Evolutionary conservation across 2,329 filamentous ascomycete species (phyloP), one percentile per base, ranked within the genome.

Genomic region (Pyricularia sp.): DNA sequence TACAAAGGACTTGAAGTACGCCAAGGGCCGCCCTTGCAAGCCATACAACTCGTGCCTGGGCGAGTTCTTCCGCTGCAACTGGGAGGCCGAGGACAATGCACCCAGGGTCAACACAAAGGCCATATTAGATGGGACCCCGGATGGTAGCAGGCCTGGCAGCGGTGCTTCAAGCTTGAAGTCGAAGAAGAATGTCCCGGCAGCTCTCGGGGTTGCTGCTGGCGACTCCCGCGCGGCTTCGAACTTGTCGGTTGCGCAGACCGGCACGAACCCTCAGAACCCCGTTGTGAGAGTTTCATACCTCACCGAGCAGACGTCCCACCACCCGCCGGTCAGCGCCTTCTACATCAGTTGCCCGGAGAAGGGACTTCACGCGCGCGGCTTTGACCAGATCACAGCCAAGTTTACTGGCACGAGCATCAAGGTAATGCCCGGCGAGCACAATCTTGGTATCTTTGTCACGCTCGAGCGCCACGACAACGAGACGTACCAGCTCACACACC

Each of bases 21-120:
- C 96, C 78, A 98, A 98, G 82, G 94, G 94, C 70, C 97, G 94
- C 82, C 95, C 95, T 63, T 98, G 94, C 88, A 99, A 99, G 81
- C 95, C 95, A 12, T 99, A 99, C 82, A 99, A 99, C 80, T 97
- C 94, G 65, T 94, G 93, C 50, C 81, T 99, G 67, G 95, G 95
- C 72, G 95, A 99, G 82, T 99, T 99, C 81, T 99, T 99, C 82
- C 78, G 97, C 87, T 98, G 95, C 79, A 97, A 94, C 77, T 99
- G 94, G 94, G 92, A 97, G 76, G 90, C 96, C 23, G 89, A 93
- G 76, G 91, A 94, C 76, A 89, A 89, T 72, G 87, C 89, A 9
- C 90, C 91, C 1, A 84, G 84, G 69, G 90, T 93, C 77, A 76
- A 82, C 70, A 87, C 85, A 36, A 78, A 78, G 64, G 78, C 77